Conservation (phyloP, 306 rosid species). For the Herpetospermum pedunculosum region DNA sequence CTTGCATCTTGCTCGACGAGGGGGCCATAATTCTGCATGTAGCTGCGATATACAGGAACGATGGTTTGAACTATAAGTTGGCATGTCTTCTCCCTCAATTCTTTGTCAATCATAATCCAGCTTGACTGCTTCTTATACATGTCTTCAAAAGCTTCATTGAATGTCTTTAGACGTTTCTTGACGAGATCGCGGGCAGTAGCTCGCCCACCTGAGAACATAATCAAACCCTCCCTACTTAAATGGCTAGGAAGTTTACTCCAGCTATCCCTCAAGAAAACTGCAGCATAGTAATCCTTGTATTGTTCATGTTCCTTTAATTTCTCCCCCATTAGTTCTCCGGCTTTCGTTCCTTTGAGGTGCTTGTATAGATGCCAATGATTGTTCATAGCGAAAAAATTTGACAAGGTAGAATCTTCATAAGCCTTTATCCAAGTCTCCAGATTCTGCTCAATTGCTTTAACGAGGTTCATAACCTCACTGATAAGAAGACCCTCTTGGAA, state of each 20-base stretch:
- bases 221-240: slow-evolving; percentile 89
- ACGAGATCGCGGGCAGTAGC: slow-evolving; percentile 99
- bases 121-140: slow-evolving; percentile 62
- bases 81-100: slow-evolving; percentile 84
- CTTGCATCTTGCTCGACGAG: slow-evolving; percentile 89
- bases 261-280: slow-evolving; percentile 63
- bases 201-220: slow-evolving; percentile 90
- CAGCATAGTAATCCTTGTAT: slow-evolving; percentile 53
- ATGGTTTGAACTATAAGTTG: slow-evolving; percentile 84
- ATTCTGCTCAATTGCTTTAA: slow-evolving; percentile 68
- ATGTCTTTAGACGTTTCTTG: slow-evolving; percentile 80
- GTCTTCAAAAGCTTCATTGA: slow-evolving; percentile 81
- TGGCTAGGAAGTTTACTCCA: slow-evolving; percentile 96
- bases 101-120: slow-evolving; percentile 65
- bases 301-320: slow-evolving; percentile 65
- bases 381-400: slow-evolving; percentile 83
- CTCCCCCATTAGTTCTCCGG: slow-evolving; percentile 69
- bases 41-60: slow-evolving; percentile 96
- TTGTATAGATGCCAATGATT: slow-evolving; percentile 77
- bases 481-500: slow-evolving; percentile 81
- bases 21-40: slow-evolving; percentile 98
- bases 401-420: slow-evolving; percentile 41
- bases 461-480: slow-evolving; percentile 44
- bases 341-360: slow-evolving; percentile 76
- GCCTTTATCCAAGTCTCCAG: slow-evolving; percentile 79